phyloP scores from a whole-genome alignment of 1,284 basidiomycete genomes.

The Ceratobasidium sp. region DNA sequence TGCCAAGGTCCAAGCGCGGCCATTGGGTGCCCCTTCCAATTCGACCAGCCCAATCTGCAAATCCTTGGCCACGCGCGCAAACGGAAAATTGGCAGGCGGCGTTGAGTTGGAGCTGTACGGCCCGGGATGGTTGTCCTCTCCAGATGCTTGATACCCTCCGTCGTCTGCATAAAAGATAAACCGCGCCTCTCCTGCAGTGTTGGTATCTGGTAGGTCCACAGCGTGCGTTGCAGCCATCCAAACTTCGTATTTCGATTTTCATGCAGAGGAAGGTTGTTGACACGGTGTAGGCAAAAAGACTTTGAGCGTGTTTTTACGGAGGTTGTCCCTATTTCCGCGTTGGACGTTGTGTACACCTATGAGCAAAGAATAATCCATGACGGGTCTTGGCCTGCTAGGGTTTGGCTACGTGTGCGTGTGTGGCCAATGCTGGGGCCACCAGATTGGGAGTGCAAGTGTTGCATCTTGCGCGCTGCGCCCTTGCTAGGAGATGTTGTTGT shows the following conservation, averaged over 20 bases:
- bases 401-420: conserved; percentile 38
- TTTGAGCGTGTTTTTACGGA: conserved; percentile 90
- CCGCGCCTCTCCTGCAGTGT: conserved; percentile 82
- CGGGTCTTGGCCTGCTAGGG: conserved; percentile 57
- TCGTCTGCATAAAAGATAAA: conserved; percentile 98
- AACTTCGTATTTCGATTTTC: conserved; percentile 32
- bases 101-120: conserved; percentile 48
- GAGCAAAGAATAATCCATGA: conserved; percentile 97
- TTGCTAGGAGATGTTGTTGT: not conserved
- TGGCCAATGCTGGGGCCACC: conserved; percentile 27
- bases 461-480: conserved; percentile 28
- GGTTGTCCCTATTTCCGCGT: conserved; percentile 90
- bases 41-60: conserved; percentile 89
- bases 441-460: conserved; percentile 37
- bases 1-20: conserved; percentile 85
- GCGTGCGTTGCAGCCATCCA: conserved; percentile 23
- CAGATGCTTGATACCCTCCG: conserved; percentile 91
- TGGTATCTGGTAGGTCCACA: conserved; percentile 72
- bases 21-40: conserved; percentile 93
- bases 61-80: conserved; percentile 86
- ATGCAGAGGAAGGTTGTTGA: conserved; percentile 27
- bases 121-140: conserved; percentile 82
- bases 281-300: conserved; percentile 82
- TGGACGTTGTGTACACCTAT: conserved; percentile 95
- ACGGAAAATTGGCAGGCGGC: conserved; percentile 60